A percentile compares a stretch with the other conserved stretches of the same genome.
phyloP scores from a whole-genome alignment of 163 green algal species.

The Scenedesmus sp. region DNA sequence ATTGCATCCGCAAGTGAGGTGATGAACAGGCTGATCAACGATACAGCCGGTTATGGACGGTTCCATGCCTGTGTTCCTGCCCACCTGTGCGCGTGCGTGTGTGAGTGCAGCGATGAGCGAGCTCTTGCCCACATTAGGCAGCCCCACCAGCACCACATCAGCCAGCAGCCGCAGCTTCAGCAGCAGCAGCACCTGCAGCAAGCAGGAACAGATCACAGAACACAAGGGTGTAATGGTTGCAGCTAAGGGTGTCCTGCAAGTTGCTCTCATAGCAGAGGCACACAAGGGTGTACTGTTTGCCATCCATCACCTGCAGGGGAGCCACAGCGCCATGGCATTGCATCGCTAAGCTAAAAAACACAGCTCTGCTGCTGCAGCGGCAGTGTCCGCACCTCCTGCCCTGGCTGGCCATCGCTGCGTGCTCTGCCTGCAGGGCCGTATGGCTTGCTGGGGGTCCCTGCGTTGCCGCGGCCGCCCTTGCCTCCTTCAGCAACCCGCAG shows the following conservation, averaged over 20 bases:
- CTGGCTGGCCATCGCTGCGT: conserved; percentile 23
- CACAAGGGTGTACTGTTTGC: too few relatives aligned
- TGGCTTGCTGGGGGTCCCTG: conserved; percentile 35
- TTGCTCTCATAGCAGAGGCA: too few relatives aligned
- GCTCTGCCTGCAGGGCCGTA: conserved; percentile 38
- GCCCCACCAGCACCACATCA: conserved; percentile 89
- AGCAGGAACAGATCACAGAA: background rate
- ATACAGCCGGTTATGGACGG: too few relatives aligned
- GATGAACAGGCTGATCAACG: too few relatives aligned
- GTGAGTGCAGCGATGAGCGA: conserved; percentile 82
- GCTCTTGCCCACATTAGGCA: conserved; percentile 95
- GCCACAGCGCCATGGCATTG: background rate
- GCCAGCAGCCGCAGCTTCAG: conserved; percentile 84
- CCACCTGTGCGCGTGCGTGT: conserved; percentile 74
- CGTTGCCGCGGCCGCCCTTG: conserved; percentile 73
- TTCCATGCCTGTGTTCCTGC: background rate
- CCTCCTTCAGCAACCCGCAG: conserved; percentile 70
- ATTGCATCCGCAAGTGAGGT: background rate
- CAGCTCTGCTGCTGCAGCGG: background rate
- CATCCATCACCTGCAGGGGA: background rate
- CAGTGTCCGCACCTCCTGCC: conserved; percentile 16
- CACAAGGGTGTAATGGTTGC: conserved; percentile 40
- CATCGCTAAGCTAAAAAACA: background rate
- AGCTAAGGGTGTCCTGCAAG: background rate
- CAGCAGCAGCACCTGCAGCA: conserved; percentile 53